These are phyloP conservation scores for Prunus dulcis DNA, from an alignment of 306 rosid species.

Conservation along the genomic window DNA sequence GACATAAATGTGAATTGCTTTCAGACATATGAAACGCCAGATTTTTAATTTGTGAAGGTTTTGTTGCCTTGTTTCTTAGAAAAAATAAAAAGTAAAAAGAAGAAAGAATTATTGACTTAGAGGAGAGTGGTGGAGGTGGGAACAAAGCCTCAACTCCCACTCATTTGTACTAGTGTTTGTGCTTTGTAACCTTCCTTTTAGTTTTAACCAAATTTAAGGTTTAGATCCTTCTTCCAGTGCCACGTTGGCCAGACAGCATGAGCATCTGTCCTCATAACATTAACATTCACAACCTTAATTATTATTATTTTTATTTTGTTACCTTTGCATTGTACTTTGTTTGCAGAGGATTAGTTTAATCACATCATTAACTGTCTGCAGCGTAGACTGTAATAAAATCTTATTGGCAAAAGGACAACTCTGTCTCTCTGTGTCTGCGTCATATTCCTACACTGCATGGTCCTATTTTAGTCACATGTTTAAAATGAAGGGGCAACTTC, in stretches of 20 bases:
- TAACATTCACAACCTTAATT: not conserved
- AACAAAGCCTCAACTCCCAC: too few species aligned
- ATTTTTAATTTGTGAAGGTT: too few species aligned
- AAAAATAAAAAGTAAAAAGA: too few species aligned
- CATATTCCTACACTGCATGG: slow-evolving; percentile 5
- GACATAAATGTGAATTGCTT: too few species aligned
- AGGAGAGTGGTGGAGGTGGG: too few species aligned
- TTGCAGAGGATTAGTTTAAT: slow-evolving; percentile 27
- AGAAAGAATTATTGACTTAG: too few species aligned
- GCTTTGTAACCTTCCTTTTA: too few species aligned
- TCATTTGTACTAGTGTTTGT: too few species aligned
- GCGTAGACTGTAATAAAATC: slow-evolving; percentile 22
- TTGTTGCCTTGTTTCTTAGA: too few species aligned
- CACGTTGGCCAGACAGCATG: not conserved
- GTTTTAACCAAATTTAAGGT: not conserved
- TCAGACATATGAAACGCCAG: too few species aligned
- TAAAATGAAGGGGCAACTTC: slow-evolving; percentile 16
- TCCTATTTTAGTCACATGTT: slow-evolving; percentile 22
- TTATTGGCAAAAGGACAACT: slow-evolving; percentile 28
- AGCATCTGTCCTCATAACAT: not conserved
- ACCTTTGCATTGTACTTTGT: not conserved
- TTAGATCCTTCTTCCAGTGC: not conserved
- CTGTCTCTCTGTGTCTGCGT: not conserved
- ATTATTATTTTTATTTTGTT: not conserved
- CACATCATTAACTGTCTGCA: slow-evolving; percentile 10